Evolutionary conservation across 2,329 filamentous ascomycete genomes (phyloP).

Genomic region (Tolypocladium ovalisporum): DNA sequence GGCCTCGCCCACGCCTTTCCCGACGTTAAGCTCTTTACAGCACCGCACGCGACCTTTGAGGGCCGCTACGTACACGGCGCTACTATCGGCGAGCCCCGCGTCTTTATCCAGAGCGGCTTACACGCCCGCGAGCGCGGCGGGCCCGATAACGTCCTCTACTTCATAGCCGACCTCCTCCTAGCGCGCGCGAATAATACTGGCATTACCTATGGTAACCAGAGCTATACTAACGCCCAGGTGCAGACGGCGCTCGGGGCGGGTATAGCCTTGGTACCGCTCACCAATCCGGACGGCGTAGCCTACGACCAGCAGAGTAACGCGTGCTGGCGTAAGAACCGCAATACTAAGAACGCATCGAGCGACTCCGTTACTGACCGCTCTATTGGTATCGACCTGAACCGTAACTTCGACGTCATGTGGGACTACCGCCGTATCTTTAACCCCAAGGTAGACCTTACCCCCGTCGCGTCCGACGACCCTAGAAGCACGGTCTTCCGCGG

Average conservation of each 20-base stretch:
- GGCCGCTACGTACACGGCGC: slow-evolving; percentile 26
- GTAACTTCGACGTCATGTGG: slow-evolving; percentile 49
- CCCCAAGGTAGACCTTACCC: slow-evolving; percentile 17
- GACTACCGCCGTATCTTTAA: slow-evolving; percentile 36
- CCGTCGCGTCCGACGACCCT: slow-evolving; percentile 27
- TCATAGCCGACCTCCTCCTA: slow-evolving; percentile 45
- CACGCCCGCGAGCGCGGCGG: slow-evolving; percentile 49
- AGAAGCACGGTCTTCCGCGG: slow-evolving; percentile 40
- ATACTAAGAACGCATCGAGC: slow-evolving; percentile 24
- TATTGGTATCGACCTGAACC: slow-evolving; percentile 43
- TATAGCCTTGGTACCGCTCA: slow-evolving; percentile 40
- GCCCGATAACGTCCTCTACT: slow-evolving; percentile 45
- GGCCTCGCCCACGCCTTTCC: slow-evolving; percentile 28
- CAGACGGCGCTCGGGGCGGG: slow-evolving; percentile 38
- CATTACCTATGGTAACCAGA: slow-evolving; percentile 38
- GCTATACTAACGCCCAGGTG: slow-evolving; percentile 41
- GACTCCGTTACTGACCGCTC: slow-evolving; percentile 8
- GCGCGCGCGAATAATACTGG: slow-evolving; percentile 37
- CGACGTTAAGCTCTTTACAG: slow-evolving; percentile 26
- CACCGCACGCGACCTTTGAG: slow-evolving; percentile 32
- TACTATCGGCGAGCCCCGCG: slow-evolving; percentile 35
- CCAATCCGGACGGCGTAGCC: slow-evolving; percentile 42
- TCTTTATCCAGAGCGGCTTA: slow-evolving; percentile 42
- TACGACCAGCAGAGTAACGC: slow-evolving; percentile 37
- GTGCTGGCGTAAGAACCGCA: slow-evolving; percentile 48